A percentile compares a stretch with the other conserved stretches of the same genome.
Conservation (phyloP, 345 rosid genomes). For the Pugionium dolabratum region DNA sequence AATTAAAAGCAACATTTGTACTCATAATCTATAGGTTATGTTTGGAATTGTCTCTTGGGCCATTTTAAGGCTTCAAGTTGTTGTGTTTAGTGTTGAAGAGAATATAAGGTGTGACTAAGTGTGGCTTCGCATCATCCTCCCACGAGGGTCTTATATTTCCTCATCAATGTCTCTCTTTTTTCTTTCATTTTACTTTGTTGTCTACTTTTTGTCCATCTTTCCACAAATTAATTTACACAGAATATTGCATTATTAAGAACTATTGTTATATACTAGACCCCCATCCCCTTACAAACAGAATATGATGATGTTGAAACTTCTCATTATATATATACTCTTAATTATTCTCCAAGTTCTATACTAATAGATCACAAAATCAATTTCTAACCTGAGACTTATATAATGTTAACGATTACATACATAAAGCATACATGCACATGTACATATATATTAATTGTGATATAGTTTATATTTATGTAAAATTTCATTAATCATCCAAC, state of each 20-base stretch:
- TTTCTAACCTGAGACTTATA: neutral
- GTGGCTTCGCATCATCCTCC: constrained; percentile 40
- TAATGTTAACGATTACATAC: neutral
- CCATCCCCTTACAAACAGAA: neutral
- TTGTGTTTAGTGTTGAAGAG: constrained; percentile 23
- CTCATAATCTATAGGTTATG: too few species aligned
- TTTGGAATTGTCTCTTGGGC: too few species aligned
- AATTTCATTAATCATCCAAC: neutral
- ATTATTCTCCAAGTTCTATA: neutral
- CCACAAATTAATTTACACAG: neutral
- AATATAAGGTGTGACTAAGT: constrained; percentile 19
- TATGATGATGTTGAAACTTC: constrained; percentile 28
- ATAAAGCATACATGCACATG: too few species aligned
- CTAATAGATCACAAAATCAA: neutral
- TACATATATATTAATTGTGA: neutral
- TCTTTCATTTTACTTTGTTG: constrained; percentile 22
- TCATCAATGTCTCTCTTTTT: constrained; percentile 32
- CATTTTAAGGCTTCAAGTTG: neutral
- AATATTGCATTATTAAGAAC: constrained; percentile 18
- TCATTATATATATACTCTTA: neutral
- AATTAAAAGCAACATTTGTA: too few species aligned
- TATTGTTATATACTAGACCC: constrained; percentile 14
- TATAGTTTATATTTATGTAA: neutral
- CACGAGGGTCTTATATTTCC: constrained; percentile 39
- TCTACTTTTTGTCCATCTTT: constrained; percentile 31